A percentile compares a stretch with the other conserved stretches of the same genome.
Evolutionary conservation across 768 basidiomycete species (phyloP).

Genomic region (Hygrophorus pudorinus): DNA sequence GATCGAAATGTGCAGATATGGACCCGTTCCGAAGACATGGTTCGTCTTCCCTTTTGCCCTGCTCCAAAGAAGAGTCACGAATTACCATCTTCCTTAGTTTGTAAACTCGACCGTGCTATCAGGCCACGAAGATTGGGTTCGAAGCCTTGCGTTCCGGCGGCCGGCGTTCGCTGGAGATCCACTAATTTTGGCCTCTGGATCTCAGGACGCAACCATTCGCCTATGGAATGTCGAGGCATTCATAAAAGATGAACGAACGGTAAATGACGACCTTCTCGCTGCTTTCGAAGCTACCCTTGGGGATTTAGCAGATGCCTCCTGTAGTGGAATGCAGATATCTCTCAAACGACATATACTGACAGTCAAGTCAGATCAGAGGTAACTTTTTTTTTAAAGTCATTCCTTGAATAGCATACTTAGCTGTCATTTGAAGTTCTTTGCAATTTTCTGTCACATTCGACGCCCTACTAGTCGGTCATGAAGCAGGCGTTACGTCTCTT

Average conservation of each 20-base stretch:
- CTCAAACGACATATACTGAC: constrained; percentile 76
- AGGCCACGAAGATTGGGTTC: constrained; percentile 97
- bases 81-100: constrained; percentile 43
- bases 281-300: constrained; percentile 78
- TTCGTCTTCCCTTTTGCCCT: constrained; percentile 20
- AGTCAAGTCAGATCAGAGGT: constrained; percentile 42
- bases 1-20: constrained; percentile 73
- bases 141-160: constrained; percentile 58
- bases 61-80: neutral
- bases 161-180: constrained; percentile 25
- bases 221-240: constrained; percentile 76
- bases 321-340: constrained; percentile 79
- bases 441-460: constrained; percentile 84
- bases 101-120: constrained; percentile 46
- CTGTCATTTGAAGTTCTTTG: constrained; percentile 16
- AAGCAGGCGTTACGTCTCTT: constrained; percentile 84
- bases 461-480: constrained; percentile 92
- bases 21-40: constrained; percentile 50
- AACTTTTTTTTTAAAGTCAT: constrained; percentile 13
- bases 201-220: constrained; percentile 90
- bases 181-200: constrained; percentile 82
- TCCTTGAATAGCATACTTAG: neutral
- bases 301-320: constrained; percentile 60
- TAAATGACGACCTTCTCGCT: constrained; percentile 73
- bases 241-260: constrained; percentile 19